These are phyloP conservation scores for Naganishia kalamii DNA, from an alignment of 768 basidiomycete species.

Conservation along the genomic window DNA sequence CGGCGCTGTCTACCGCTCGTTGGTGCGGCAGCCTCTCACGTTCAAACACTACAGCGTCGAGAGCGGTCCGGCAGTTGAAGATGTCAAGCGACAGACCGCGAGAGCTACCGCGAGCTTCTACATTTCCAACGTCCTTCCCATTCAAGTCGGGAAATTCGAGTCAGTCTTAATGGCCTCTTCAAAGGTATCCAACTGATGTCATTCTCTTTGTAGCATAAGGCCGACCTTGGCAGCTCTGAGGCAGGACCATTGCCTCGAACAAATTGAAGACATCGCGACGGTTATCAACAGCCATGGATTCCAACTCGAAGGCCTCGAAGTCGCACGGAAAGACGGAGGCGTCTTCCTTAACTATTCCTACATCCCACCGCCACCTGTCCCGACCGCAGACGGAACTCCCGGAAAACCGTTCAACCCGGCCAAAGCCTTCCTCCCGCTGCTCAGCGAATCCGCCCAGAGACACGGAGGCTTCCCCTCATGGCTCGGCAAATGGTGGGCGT, in stretches of 20 bases:
- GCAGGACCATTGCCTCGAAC: conserved; percentile 39
- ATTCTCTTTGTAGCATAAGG: conserved; percentile 22
- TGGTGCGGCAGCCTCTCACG: not conserved
- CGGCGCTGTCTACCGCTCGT: not conserved
- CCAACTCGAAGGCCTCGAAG: conserved; percentile 41
- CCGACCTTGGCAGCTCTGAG: conserved; percentile 30
- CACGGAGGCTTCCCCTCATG: conserved; percentile 43
- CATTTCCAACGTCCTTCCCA: conserved; percentile 45
- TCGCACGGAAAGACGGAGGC: conserved; percentile 33
- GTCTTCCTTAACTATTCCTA: conserved; percentile 45
- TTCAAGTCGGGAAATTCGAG: conserved; percentile 37
- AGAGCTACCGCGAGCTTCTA: conserved; percentile 30
- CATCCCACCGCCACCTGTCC: conserved; percentile 6
- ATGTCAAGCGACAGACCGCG: conserved; percentile 5
- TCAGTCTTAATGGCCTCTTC: conserved; percentile 5
- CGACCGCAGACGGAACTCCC: conserved; percentile 3
- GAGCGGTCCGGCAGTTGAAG: not conserved
- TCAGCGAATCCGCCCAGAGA: conserved; percentile 32
- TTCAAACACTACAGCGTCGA: not conserved
- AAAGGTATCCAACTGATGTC: not conserved
- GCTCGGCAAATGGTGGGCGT: conserved; percentile 41
- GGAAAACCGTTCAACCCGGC: conserved; percentile 20
- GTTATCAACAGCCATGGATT: conserved; percentile 29
- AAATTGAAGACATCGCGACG: conserved; percentile 38
- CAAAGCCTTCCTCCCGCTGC: conserved; percentile 35